Base-by-base conservation (phyloP, 371 early-diverging fungal genomes). In the Syncephalastrum sp. region DNA sequence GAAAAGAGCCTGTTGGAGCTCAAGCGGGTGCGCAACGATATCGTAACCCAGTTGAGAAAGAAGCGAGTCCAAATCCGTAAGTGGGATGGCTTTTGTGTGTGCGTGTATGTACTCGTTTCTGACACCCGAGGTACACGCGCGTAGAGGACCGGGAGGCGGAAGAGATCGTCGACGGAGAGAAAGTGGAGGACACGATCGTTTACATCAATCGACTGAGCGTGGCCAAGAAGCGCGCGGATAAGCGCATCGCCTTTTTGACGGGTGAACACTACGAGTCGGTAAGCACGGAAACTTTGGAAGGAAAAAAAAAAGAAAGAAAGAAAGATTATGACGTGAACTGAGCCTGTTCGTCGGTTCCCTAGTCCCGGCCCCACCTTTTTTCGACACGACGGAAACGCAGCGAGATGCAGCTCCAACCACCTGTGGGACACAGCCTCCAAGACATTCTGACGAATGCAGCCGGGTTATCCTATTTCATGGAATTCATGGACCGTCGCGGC, bases 101-200 rank as follows among this genome's bases (percentile, higher is more conserved):
- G 21, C 17, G 5, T 45, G 43, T 5, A 0, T 17, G 42, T 15
- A 0, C n/a, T n/a, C 15, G 21, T 45, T 50, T 14, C 23, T 50
- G 57, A 67, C 21, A 21, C 25, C 3, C 41, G 5, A 27, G 38
- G 8, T 23, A 17, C 42, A 54, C 16, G 38, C 17, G 27, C 23
- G 47, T 82, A 70, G 86, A 69, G 56, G 87, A 84, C 50, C 75
- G 83, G 43, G 82, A 80, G 57, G 79, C 82, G 41, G 84, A 85
- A 58, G 92, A 92, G 50, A 77, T 89, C 14, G 79, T 95, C 24
- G 84, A 93, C 54, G 94, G 94, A 5, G 82, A 86, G 68, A 84
- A 85, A 29, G 94, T 93, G n/a, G 69, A 82, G 42, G 90, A 91
- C 49, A 75, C 91, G 8, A 70, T 82, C 4, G 75, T 82, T 0